Base-by-base conservation (phyloP, 441 rosid species). In the Jatropha podagrica region DNA sequence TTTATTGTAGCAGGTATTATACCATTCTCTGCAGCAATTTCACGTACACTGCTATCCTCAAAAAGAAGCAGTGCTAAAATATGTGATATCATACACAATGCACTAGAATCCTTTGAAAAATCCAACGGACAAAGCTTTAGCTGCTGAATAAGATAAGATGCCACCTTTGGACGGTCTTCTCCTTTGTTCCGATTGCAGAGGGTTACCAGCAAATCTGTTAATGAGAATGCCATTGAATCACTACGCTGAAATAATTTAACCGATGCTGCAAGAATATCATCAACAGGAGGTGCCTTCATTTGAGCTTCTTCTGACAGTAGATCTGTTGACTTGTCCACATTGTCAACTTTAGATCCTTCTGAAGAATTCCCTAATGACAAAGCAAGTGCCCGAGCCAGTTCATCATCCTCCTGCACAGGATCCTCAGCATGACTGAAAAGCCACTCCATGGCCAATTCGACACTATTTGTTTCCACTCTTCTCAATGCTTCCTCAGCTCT, bases 381-480 rank as follows among this genome's bases (percentile, higher is more conserved):
- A 68, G 99, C 98, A 83, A 96, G 95, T 59, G 99, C 99, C 61
- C 88, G 94, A 74, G 99, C 99, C 76, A 96, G 86, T 81, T 96
- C 98, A 85, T 96, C 98, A 86, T 96, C 98, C 84, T 96, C 98
- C 84, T 92, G 98, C 82, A 91, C 96, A 81, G 90, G 94, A 82
- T 96, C 98, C 72, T 96, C 98, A 68, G 90, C 84, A 83, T 96
- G 96, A 83, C 82, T 88, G 82, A 90, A 83, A 75, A 96, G 79
- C 98, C 98, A 96, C 80, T 96, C 99, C 96, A 90, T 96, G 37
- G 99, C 99, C 95, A 96, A 82, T 78, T 94, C 99, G 67, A 96
- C 98, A 88, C 97, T 96, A 78, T 96, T 96, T 55, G 99, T 84
- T 86, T 91, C 98, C 77, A 92, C 96, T 73, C 95, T 86, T 76